A percentile compares a stretch with the other conserved stretches of the same genome.
These are phyloP conservation scores for Phaeosphaeriaceae sp. DNA, from an alignment of 2,329 filamentous ascomycete species.

Conservation along the genomic window DNA sequence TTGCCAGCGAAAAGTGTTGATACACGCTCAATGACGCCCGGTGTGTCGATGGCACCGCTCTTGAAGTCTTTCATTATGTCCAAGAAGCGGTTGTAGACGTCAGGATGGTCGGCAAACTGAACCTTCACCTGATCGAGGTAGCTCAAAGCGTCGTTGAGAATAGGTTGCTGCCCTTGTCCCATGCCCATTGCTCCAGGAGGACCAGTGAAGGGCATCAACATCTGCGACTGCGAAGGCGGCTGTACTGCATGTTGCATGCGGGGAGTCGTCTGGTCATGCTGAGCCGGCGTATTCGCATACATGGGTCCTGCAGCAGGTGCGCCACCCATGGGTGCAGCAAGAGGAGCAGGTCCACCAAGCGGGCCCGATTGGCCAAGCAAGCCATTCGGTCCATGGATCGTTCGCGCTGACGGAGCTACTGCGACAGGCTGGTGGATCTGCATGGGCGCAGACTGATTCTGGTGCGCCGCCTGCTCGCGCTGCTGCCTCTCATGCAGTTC, in stretches of 20 bases:
- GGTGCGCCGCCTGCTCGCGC: slow-evolving; percentile 75
- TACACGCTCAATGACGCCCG: slow-evolving; percentile 94
- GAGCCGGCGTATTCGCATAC: slow-evolving; percentile 76
- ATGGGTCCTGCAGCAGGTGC: slow-evolving; percentile 68
- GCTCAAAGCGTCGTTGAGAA: slow-evolving; percentile 86
- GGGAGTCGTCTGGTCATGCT: slow-evolving; percentile 62
- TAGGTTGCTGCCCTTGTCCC: slow-evolving; percentile 83
- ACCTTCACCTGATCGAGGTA: slow-evolving; percentile 99
- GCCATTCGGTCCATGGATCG: slow-evolving; percentile 91
- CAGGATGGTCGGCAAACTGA: slow-evolving; percentile 93
- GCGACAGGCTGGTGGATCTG: slow-evolving; percentile 95
- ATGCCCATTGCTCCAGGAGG: slow-evolving; percentile 64
- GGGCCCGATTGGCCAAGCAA: slow-evolving; percentile 70
- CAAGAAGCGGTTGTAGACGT: slow-evolving; percentile 95
- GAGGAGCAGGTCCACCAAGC: slow-evolving; percentile 59
- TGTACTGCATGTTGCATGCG: slow-evolving; percentile 66
- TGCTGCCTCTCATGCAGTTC: slow-evolving; percentile 65
- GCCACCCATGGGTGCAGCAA: slow-evolving; percentile 61
- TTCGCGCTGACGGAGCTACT: slow-evolving; percentile 71
- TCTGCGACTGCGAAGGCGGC: slow-evolving; percentile 60
- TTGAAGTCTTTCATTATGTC: slow-evolving; percentile 99
- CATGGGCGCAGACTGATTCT: slow-evolving; percentile 86
- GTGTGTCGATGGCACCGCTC: slow-evolving; percentile 97
- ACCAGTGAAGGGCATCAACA: slow-evolving; percentile 59
- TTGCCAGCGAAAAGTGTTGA: slow-evolving; percentile 96